phyloP scores from a whole-genome alignment of 208 protist genomes.

The Naegleria fowleri region DNA sequence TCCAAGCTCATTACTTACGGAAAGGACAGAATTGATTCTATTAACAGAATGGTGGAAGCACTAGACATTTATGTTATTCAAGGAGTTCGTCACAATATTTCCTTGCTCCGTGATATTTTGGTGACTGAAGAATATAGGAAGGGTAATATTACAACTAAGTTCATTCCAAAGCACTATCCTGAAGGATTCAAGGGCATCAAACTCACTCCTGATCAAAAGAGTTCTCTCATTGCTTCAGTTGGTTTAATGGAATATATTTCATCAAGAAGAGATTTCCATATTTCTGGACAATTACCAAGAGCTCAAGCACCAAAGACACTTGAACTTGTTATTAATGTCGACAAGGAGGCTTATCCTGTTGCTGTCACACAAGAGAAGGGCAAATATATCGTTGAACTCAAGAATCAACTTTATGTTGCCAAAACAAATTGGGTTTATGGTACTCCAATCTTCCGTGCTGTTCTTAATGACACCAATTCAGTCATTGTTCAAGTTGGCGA shows the following conservation, averaged over 20 bases:
- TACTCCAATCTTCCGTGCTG: background rate
- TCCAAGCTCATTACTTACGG: constrained; percentile 62
- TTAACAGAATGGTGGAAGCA: constrained; percentile 51
- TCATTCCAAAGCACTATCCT: constrained; percentile 68
- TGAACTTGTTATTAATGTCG: constrained; percentile 21
- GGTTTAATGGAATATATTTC: constrained; percentile 39
- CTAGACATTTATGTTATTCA: constrained; percentile 66
- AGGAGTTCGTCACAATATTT: constrained; percentile 70
- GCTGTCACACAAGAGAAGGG: background rate
- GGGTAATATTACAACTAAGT: constrained; percentile 68
- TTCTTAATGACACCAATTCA: background rate
- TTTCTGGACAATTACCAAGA: background rate
- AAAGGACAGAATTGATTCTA: constrained; percentile 33
- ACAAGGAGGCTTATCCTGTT: constrained; percentile 29
- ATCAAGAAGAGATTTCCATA: background rate
- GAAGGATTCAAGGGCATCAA: constrained; percentile 64
- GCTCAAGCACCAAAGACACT: constrained; percentile 11
- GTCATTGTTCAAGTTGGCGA: constrained; percentile 27
- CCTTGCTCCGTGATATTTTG: constrained; percentile 64
- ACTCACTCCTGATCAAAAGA: constrained; percentile 37
- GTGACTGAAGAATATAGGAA: constrained; percentile 49
- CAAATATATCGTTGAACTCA: constrained; percentile 25
- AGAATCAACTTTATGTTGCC: background rate
- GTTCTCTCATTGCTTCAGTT: constrained; percentile 42
- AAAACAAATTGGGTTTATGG: background rate